Base-by-base conservation (phyloP, 2,329 filamentous ascomycete genomes). In the Botrytis tulipae region DNA sequence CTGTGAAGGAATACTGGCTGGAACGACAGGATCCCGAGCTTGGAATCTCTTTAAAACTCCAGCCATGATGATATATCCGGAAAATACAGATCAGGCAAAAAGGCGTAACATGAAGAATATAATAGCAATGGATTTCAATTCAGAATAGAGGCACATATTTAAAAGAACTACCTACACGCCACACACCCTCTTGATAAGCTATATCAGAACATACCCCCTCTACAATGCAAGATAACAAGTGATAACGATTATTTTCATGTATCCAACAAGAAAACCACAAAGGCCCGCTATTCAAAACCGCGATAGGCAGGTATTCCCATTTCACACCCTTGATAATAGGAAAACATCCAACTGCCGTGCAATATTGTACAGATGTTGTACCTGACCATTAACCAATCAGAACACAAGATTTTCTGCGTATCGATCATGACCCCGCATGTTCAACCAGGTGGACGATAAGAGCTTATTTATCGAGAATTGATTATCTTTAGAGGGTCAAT, bases 281-380 rank as follows among this genome's bases (percentile, higher is more conserved):
- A 35, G 37, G 7, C 5, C 16, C 35, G 32, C 46, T 16, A 54
- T 54, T 20, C 18, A 20, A 37, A n/a, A 8, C 65, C 18, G 8
- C n/a, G 40, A 68, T 68, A 68, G 65, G 65, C 46, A 68, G 32
- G 46, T 68, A 48, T 18, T 68, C 10, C 51, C 5, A 32, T 25
- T 29, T 29, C 10, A 29, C 20, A 20, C 25, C 25, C 46, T 5
- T 54, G 16, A 22, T 8, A 20, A 40, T 22, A 20, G 12, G 51
- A 51, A 29, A 68, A 35, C 16, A 29, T 20, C 25, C 46, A 40
- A 68, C 32, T 68, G 65, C 46, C 65, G 65, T 68, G 42, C 18
- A 48, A 48, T 25, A 22, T 35, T 9, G 14, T 67, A n/a, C 8
- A 40, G n/a, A 67, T 40, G 46, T 51, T 10, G 25, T 54, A 29